A percentile compares a stretch with the other conserved stretches of the same genome.
These are phyloP conservation scores for Silene conica DNA, from an alignment of 148 eudicot species.

Conservation along the genomic window DNA sequence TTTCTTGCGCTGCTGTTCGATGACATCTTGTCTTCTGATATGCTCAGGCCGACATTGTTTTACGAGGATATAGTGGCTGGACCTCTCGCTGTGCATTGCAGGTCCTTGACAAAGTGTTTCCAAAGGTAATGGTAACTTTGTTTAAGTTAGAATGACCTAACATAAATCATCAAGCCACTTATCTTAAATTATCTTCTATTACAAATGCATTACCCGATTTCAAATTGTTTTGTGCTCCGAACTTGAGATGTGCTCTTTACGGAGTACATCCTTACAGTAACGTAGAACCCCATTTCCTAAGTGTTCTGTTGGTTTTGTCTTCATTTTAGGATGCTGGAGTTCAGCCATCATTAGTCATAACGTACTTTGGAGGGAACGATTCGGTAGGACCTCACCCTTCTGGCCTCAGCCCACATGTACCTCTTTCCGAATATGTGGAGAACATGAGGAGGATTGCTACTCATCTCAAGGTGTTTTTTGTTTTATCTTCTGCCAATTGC, in stretches of 20 bases:
- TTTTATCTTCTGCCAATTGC: neutral
- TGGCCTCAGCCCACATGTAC: conserved; percentile 95
- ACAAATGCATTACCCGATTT: neutral
- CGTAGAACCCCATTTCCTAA: neutral
- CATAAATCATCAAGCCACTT: too few relatives aligned
- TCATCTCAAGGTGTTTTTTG: conserved; percentile 68
- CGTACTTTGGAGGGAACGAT: conserved; percentile 95
- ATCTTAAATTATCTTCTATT: too few relatives aligned
- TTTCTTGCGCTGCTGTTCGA: neutral
- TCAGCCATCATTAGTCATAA: conserved; percentile 79
- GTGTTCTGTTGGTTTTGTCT: conserved; percentile 1
- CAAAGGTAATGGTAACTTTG: conserved; percentile 44
- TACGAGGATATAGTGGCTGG: conserved; percentile 89
- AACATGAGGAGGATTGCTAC: conserved; percentile 82
- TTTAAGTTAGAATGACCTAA: too few relatives aligned
- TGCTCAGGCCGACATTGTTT: conserved; percentile 70
- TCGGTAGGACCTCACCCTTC: conserved; percentile 83
- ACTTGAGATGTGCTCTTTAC: neutral
- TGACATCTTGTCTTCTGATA: conserved; percentile 12
- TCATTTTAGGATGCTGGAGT: conserved; percentile 49
- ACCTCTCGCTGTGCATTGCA: conserved; percentile 80
- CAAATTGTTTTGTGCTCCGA: neutral
- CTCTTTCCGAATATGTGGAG: conserved; percentile 80
- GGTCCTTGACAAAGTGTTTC: conserved; percentile 76
- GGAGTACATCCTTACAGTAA: neutral